Evolutionary conservation across 768 basidiomycete genomes (phyloP), one percentile per base, ranked within the genome.

Genomic region (Calocera viscosa): DNA sequence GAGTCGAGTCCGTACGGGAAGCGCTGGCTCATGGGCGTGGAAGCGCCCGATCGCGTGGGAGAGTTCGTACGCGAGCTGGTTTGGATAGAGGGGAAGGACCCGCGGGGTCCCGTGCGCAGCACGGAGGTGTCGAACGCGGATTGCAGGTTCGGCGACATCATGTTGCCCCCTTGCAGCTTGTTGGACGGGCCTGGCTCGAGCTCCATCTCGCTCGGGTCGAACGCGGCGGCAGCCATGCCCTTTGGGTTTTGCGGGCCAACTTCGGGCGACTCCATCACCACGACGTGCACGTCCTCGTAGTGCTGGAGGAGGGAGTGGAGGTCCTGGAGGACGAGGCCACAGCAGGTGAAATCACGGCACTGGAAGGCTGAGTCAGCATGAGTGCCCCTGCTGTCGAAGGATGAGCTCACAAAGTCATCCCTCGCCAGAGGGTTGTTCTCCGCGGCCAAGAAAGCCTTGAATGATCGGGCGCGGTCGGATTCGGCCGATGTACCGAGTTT

Each of bases 281-380:
- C 82, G 74, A 94, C 89, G 74, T 95, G 93, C 60, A 86, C 85
- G 68, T 92, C 88, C 73, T 95, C 93, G 70, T 94, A 94, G 73
- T 95, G 93, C 76, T 94, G 91, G 1, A 95, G 82, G 12, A 95
- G 85, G 1, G 90, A 88, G 68, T 90, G 88, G 0, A 90, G 81
- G 72, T 90, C 88, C 34, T 82, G 80, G 19, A 91, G 82, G 69
- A 86, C 82, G 64, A 89, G 78, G 11, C 91, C 92, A 73, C 93
- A 96, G 77, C 94, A 96, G 0, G 86, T 86, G 78, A 93, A 96
- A 75, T 95, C 87, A 70, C 88, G 86, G 75, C 90, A 91, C 85
- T 88, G 67, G 30, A 47, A 8, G 66, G 17, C 19, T 67, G 16
- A 43, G 65, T 66, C 30, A 47, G 65, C 41, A 34, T 67, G 22